Conservation (phyloP, 345 rosid species). For the Raphanus sativus region DNA sequence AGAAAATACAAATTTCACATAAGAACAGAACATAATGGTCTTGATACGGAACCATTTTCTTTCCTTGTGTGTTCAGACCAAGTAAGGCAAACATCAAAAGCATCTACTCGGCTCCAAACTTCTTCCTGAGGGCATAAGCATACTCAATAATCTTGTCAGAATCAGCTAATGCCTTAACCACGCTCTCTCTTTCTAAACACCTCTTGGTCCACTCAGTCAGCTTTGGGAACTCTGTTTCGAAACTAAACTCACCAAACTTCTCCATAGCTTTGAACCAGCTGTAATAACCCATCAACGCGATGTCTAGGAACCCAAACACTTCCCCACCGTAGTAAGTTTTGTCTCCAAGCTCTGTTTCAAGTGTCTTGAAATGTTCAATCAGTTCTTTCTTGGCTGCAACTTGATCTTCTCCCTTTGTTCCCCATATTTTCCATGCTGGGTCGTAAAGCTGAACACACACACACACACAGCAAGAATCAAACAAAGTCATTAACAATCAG, state of each 20-base stretch:
- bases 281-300: conserved; percentile 39
- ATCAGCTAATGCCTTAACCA: conserved; percentile 47
- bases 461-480: not conserved
- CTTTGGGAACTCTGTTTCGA: conserved; percentile 54
- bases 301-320: conserved; percentile 43
- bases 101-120: conserved; percentile 48
- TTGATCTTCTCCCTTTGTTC: conserved; percentile 47
- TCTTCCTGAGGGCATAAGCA: conserved; percentile 45
- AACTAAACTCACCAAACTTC: conserved; percentile 51
- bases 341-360: conserved; percentile 48
- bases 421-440: conserved; percentile 38
- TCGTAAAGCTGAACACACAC: conserved; percentile 6
- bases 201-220: conserved; percentile 45
- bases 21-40: conserved; percentile 5
- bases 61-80: not conserved
- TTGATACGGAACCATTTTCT: not conserved
- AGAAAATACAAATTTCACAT: not conserved
- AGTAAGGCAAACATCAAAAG: not conserved
- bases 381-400: conserved; percentile 50
- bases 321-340: conserved; percentile 57
- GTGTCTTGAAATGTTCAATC: conserved; percentile 52
- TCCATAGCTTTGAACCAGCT: conserved; percentile 52
- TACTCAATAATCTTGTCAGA: conserved; percentile 55
- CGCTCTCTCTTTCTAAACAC: conserved; percentile 14
- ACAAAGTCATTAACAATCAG: not conserved